Evolutionary conservation across 208 protist species (phyloP).

Genomic region (Angomonas ambiguus): DNA sequence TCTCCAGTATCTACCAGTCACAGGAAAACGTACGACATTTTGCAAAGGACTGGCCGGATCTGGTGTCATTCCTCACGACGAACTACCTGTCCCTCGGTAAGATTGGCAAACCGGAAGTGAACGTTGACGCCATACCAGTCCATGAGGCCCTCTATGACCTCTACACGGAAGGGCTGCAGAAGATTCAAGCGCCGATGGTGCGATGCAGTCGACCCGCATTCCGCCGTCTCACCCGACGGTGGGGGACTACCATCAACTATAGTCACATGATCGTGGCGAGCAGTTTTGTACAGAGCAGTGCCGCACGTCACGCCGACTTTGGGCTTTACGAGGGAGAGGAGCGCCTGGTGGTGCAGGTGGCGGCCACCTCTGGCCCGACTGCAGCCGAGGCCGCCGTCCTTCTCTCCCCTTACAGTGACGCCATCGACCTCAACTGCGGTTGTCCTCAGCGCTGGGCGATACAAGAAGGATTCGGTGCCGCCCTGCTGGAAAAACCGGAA

Average conservation of each 20-base stretch:
- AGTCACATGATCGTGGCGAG: constrained; percentile 91
- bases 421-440: constrained; percentile 91
- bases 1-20: neutral
- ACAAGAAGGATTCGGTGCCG: constrained; percentile 64
- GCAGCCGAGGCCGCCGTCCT: constrained; percentile 51
- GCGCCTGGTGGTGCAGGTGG: constrained; percentile 82
- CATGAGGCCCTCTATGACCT: constrained; percentile 16
- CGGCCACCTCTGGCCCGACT: constrained; percentile 48
- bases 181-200: constrained; percentile 92
- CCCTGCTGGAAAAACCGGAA: constrained; percentile 70
- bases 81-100: neutral
- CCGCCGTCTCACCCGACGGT: constrained; percentile 66
- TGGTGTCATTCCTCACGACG: neutral
- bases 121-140: neutral
- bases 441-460: constrained; percentile 92
- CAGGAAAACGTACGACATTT: neutral
- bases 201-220: constrained; percentile 86
- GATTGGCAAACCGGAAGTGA: neutral
- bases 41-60: neutral
- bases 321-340: constrained; percentile 45
- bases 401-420: constrained; percentile 72
- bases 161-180: constrained; percentile 42
- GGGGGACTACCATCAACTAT: constrained; percentile 80
- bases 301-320: constrained; percentile 83
- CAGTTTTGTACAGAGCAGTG: constrained; percentile 61